These are phyloP conservation scores for Globisporangium paddicum DNA, from an alignment of 352 stramenopile genomes.

Conservation along the genomic window DNA sequence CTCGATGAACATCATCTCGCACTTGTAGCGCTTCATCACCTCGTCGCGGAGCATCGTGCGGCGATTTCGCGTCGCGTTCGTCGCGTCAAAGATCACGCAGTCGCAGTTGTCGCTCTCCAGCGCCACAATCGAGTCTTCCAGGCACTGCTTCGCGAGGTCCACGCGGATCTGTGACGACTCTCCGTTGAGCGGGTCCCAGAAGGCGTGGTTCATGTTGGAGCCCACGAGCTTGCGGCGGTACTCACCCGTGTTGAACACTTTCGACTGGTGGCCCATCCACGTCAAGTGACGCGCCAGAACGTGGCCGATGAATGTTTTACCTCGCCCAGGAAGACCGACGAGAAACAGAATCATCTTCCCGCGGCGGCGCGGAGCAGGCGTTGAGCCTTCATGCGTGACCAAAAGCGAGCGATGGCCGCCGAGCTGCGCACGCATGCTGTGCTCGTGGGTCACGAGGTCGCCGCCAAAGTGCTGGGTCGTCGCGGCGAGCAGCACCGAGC, in stretches of 20 bases:
- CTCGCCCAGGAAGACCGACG: constrained; percentile 65
- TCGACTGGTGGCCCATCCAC: constrained; percentile 82
- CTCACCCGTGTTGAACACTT: constrained; percentile 81
- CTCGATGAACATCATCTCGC: constrained; percentile 82
- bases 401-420: constrained; percentile 72
- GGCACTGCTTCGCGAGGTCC: constrained; percentile 62
- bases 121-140: constrained; percentile 65
- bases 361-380: constrained; percentile 31
- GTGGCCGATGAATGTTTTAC: constrained; percentile 86
- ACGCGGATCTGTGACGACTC: constrained; percentile 62
- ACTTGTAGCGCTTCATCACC: constrained; percentile 61
- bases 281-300: constrained; percentile 78
- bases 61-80: constrained; percentile 73
- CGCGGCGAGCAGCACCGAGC: constrained; percentile 67
- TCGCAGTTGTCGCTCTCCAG: constrained; percentile 67
- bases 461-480: constrained; percentile 85
- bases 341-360: constrained; percentile 83
- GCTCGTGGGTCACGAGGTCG: constrained; percentile 76
- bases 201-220: constrained; percentile 67
- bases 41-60: constrained; percentile 52
- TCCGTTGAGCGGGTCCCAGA: constrained; percentile 78
- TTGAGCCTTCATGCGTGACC: constrained; percentile 27
- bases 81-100: constrained; percentile 81
- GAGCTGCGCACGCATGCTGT: constrained; percentile 59
- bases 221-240: constrained; percentile 69